Evolutionary conservation across 202 grass and related monocot species (phyloP).

Genomic region (Setaria italica): DNA sequence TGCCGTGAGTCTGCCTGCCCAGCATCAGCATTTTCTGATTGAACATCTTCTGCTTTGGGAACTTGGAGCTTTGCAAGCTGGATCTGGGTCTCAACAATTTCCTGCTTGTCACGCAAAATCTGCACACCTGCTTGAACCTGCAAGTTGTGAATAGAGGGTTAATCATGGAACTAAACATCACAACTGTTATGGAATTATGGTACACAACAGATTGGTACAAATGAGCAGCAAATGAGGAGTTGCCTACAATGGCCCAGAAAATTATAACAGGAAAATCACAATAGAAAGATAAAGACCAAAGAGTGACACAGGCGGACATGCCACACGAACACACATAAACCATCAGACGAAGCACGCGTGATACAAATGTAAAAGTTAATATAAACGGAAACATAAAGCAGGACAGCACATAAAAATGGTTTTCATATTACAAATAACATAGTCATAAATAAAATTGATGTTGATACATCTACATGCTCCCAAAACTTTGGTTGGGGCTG

Average conservation of each 20-base stretch:
- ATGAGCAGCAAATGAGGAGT: not conserved
- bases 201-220: not conserved
- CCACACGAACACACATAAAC: slow-evolving; percentile 5
- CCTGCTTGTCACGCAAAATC: slow-evolving; percentile 90
- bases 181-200: not conserved
- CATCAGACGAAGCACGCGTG: not conserved
- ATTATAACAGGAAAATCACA: not conserved
- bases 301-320: not conserved
- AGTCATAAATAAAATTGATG: not conserved
- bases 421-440: too few species aligned
- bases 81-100: slow-evolving; percentile 71
- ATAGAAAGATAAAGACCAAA: not conserved
- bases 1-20: slow-evolving; percentile 44
- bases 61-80: slow-evolving; percentile 73
- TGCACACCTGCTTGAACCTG: slow-evolving; percentile 89
- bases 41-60: slow-evolving; percentile 51
- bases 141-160: slow-evolving; percentile 25
- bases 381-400: not conserved
- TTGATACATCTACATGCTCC: not conserved
- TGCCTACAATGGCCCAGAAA: not conserved
- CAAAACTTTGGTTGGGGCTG: not conserved
- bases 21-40: slow-evolving; percentile 53
- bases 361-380: not conserved
- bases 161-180: slow-evolving; percentile 16
- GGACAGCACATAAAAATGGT: not conserved